Conservation (phyloP, 345 rosid species). For the Eucalyptus regnans region DNA sequence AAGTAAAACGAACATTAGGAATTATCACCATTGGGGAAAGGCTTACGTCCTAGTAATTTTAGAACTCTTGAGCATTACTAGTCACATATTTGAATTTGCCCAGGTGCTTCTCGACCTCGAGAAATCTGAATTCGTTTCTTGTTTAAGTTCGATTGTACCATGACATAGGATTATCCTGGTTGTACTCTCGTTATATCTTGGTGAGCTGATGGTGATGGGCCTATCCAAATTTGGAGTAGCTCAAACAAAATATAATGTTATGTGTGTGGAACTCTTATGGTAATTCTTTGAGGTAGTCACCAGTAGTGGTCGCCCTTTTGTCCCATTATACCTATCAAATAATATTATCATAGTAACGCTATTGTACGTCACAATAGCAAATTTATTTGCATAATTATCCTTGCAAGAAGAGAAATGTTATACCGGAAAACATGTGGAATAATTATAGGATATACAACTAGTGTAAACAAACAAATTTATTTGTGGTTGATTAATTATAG, state of each 20-base stretch:
- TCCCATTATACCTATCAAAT: too few species aligned
- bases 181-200: neutral
- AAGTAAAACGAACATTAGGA: neutral
- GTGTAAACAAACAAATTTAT: neutral
- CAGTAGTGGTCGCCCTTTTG: rapidly evolving
- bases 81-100: too few species aligned
- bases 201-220: neutral
- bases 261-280: neutral
- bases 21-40: neutral
- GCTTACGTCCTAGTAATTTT: too few species aligned
- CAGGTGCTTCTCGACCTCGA: too few species aligned
- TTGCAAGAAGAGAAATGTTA: neutral
- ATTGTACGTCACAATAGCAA: too few species aligned
- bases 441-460: too few species aligned
- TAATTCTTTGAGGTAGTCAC: neutral
- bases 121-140: neutral
- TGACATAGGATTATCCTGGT: neutral
- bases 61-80: too few species aligned
- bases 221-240: neutral
- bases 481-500: too few species aligned
- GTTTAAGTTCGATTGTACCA: neutral
- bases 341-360: too few species aligned
- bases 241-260: neutral
- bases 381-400: neutral
- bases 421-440: neutral